phyloP scores from a whole-genome alignment of 192 early-diverging fungal genomes.

The Backusella morwellensis region DNA sequence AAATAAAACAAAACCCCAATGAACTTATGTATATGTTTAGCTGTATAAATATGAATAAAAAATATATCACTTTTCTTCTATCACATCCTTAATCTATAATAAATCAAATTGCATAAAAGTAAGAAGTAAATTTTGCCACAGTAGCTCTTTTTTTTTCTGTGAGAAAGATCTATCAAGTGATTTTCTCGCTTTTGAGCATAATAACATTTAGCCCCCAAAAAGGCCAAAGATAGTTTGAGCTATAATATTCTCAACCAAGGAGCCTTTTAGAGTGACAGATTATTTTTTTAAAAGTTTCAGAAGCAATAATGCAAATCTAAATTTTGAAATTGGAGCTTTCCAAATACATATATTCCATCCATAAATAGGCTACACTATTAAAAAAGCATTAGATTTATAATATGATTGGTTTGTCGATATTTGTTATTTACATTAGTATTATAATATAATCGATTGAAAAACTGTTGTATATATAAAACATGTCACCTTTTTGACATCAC shows the following conservation, averaged over 20 bases:
- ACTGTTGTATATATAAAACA: not conserved
- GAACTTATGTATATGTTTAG: not conserved
- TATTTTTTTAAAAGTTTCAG: not conserved
- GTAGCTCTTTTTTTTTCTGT: not conserved
- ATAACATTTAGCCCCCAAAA: not conserved
- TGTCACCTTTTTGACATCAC: not conserved
- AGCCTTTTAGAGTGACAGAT: not conserved
- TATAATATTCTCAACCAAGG: not conserved
- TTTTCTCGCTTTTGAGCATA: not conserved
- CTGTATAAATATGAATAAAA: not conserved
- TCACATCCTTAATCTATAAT: not conserved
- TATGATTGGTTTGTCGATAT: not conserved
- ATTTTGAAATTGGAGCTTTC: not conserved
- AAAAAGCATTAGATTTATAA: not conserved
- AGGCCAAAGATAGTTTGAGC: not conserved
- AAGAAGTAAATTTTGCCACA: not conserved
- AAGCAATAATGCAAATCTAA: not conserved
- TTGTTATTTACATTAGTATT: not conserved
- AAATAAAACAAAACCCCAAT: not conserved
- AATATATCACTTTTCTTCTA: not conserved
- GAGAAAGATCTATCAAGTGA: not conserved
- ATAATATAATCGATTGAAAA: not conserved
- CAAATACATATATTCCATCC: not conserved
- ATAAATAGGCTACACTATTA: not conserved
- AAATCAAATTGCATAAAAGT: not conserved